Percentiles rank a stretch among this genome's conserved stretches.
Conservation (phyloP, 805 yeast genomes). For the Cyberlindnera nakhonratchasimensis region DNA sequence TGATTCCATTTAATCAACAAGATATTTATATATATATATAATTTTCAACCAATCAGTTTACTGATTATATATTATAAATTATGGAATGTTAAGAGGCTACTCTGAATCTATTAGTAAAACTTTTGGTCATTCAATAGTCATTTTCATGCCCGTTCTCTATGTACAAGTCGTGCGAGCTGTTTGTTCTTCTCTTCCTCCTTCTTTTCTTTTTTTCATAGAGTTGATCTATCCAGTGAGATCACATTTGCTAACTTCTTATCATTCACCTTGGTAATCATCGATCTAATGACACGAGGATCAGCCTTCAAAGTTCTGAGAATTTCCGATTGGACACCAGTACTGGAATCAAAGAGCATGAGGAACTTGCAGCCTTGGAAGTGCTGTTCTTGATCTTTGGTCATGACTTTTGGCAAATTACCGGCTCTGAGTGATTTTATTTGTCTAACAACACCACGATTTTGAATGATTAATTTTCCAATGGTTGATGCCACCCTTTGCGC, state of each 20-base stretch:
- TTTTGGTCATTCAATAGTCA: conserved; percentile 7
- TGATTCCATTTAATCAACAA: neutral
- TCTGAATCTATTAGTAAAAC: neutral
- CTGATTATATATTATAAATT: neutral
- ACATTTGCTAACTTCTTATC: conserved; percentile 51
- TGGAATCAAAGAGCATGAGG: conserved; percentile 79
- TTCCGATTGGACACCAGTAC: conserved; percentile 83
- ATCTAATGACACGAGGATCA: conserved; percentile 89
- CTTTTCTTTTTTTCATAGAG: neutral
- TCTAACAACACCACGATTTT: conserved; percentile 93
- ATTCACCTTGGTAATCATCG: conserved; percentile 64
- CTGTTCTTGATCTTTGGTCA: conserved; percentile 80
- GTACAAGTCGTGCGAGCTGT: neutral
- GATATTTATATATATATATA: no score
- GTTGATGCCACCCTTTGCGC: conserved; percentile 47
- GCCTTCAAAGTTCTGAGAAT: conserved; percentile 72
- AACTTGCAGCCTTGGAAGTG: conserved; percentile 92
- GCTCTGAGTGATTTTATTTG: conserved; percentile 77
- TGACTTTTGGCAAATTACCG: conserved; percentile 72
- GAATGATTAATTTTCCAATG: conserved; percentile 75
- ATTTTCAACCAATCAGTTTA: neutral
- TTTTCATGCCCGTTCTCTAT: neutral
- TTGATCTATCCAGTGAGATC: conserved; percentile 47
- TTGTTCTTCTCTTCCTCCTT: neutral
- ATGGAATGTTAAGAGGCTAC: neutral